phyloP scores from a whole-genome alignment of 106 monocot species.

The Agapanthus africanus region DNA sequence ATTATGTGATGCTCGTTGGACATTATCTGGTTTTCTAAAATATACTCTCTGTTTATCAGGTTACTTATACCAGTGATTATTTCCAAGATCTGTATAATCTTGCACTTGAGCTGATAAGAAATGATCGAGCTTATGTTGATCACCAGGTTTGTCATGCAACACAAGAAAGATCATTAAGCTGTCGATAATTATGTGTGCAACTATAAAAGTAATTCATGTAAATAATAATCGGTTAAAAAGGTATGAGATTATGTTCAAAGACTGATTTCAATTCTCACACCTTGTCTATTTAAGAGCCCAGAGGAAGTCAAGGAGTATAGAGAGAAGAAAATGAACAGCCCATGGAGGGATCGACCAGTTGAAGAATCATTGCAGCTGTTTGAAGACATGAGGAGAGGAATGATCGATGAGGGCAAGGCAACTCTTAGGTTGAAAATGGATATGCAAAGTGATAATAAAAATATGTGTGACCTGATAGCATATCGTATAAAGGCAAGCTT shows the following conservation, averaged over 20 bases:
- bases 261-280: no score
- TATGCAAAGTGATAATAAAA: slow-evolving; percentile 98
- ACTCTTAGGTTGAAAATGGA: slow-evolving; percentile 94
- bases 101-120: slow-evolving; percentile 72
- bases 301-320: slow-evolving; percentile 92
- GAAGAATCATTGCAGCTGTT: slow-evolving; percentile 80
- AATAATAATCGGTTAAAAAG: no score
- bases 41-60: slow-evolving; percentile 46
- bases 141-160: slow-evolving; percentile 69
- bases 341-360: slow-evolving; percentile 92
- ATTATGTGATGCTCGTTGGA: no score
- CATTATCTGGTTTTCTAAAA: no score
- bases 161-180: neutral
- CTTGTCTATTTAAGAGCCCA: slow-evolving; percentile 37
- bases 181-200: no score
- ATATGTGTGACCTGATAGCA: slow-evolving; percentile 97
- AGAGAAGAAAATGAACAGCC: slow-evolving; percentile 89
- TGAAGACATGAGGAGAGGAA: slow-evolving; percentile 78
- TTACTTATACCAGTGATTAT: slow-evolving; percentile 90
- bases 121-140: slow-evolving; percentile 85
- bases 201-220: no score
- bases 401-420: slow-evolving; percentile 94
- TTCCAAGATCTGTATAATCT: slow-evolving; percentile 83
- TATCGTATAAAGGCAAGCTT: slow-evolving; percentile 86
- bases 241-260: no score